Percentiles rank a stretch among this genome's conserved stretches.
phyloP scores from a whole-genome alignment of 2,329 filamentous ascomycete genomes.

The Magnaporthiopsis rhizophila region DNA sequence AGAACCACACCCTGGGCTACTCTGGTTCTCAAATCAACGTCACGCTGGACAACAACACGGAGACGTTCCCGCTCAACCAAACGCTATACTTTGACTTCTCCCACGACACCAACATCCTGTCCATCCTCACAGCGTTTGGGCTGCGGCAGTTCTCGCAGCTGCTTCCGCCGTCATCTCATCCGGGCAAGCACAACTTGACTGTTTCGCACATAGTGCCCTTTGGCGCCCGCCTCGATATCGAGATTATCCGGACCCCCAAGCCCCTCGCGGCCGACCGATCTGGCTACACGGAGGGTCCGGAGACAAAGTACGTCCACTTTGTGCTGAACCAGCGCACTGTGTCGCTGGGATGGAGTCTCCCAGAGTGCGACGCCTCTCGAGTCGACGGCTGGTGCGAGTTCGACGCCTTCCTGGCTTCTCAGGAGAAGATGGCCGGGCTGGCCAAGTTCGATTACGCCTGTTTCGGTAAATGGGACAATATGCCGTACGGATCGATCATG shows the following conservation, averaged over 20 bases:
- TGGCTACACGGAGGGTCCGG: conserved; percentile 40
- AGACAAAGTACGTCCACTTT: conserved; percentile 67
- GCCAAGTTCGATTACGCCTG: conserved; percentile 61
- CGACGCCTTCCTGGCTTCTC: conserved; percentile 55
- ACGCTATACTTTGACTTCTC: conserved; percentile 69
- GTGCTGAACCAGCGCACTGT: conserved; percentile 67
- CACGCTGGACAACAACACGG: conserved; percentile 59
- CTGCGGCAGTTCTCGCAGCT: conserved; percentile 58
- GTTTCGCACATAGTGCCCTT: conserved; percentile 65
- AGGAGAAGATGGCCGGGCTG: conserved; percentile 47
- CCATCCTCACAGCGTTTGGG: conserved; percentile 64
- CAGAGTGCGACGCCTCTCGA: conserved; percentile 51
- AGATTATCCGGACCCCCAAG: conserved; percentile 60
- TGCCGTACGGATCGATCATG: conserved; percentile 38
- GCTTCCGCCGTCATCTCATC: conserved; percentile 47
- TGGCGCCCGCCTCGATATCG: conserved; percentile 64
- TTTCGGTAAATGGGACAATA: conserved; percentile 46
- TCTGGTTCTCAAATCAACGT: conserved; percentile 55
- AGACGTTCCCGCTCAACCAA: conserved; percentile 68
- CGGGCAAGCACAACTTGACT: conserved; percentile 52
- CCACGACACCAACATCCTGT: conserved; percentile 68
- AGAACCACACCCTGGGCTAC: conserved; percentile 56
- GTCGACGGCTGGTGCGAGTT: conserved; percentile 74
- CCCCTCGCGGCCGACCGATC: conserved; percentile 50
- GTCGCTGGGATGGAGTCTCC: conserved; percentile 58